Conservation (phyloP, 2,329 filamentous ascomycete genomes). For the Ambrosiella xylebori region DNA sequence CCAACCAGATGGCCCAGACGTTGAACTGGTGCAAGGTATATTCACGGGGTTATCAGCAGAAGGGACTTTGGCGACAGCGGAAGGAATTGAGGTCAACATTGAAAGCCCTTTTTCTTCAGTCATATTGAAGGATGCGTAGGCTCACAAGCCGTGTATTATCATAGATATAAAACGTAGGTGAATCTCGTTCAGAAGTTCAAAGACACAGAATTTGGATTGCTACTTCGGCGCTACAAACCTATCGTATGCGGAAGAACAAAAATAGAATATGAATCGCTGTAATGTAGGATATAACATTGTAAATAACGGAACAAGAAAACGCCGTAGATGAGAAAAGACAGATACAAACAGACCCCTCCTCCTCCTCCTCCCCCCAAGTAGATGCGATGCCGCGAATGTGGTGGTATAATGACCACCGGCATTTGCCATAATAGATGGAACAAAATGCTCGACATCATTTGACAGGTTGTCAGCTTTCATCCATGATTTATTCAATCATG, state of each 20-base stretch:
- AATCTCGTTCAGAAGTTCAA: too few relatives aligned
- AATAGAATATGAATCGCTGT: background rate
- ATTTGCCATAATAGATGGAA: too few relatives aligned
- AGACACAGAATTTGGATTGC: too few relatives aligned
- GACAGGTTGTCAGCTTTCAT: too few relatives aligned
- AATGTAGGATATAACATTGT: background rate
- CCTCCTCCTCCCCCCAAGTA: background rate
- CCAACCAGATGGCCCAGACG: background rate
- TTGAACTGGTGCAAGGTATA: conserved; percentile 18
- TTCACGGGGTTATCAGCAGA: conserved; percentile 48
- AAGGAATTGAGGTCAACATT: conserved; percentile 1
- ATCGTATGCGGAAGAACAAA: too few relatives aligned
- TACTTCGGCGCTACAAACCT: too few relatives aligned
- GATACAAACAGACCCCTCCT: background rate
- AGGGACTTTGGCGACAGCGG: conserved; percentile 31
- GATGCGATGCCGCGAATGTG: background rate
- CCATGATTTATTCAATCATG: conserved; percentile 43
- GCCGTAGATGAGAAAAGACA: background rate
- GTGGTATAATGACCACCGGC: background rate
- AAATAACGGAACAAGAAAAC: background rate
- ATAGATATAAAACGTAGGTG: too few relatives aligned
- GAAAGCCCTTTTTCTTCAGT: conserved; percentile 11
- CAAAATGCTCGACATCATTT: too few relatives aligned
- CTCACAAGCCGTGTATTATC: too few relatives aligned
- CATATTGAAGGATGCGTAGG: background rate